Conservation (phyloP, 2,329 filamentous ascomycete species). For the Elsinoe australis region DNA sequence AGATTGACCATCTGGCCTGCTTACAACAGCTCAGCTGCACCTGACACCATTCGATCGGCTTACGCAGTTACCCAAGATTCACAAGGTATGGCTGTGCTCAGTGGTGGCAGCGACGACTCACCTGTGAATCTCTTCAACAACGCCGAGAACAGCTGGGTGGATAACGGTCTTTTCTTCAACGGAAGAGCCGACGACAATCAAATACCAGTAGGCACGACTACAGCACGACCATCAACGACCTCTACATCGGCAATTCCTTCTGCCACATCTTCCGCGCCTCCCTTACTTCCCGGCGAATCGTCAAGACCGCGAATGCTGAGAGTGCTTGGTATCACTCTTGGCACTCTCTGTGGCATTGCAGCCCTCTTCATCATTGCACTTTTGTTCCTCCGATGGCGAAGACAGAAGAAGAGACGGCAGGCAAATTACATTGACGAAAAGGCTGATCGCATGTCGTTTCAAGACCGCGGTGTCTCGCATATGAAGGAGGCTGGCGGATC, state of each 20-base stretch:
- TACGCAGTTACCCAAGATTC: slow-evolving; percentile 64
- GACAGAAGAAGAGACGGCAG: slow-evolving; percentile 50
- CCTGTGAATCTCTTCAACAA: slow-evolving; percentile 71
- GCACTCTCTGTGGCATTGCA: slow-evolving; percentile 68
- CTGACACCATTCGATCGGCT: slow-evolving; percentile 54
- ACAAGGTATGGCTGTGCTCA: slow-evolving; percentile 63
- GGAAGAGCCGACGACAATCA: slow-evolving; percentile 29
- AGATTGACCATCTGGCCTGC: slow-evolving; percentile 61
- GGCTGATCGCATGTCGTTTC: slow-evolving; percentile 42
- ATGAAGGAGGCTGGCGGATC: slow-evolving; percentile 46
- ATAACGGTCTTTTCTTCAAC: slow-evolving; percentile 58
- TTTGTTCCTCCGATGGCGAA: slow-evolving; percentile 56
- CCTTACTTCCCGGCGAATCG: slow-evolving; percentile 28
- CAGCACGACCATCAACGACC: slow-evolving; percentile 31
- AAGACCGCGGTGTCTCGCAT: slow-evolving; percentile 44
- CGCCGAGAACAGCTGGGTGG: slow-evolving; percentile 67
- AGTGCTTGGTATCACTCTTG: slow-evolving; percentile 74
- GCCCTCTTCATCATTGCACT: slow-evolving; percentile 64
- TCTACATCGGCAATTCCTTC: slow-evolving; percentile 27
- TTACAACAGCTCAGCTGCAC: slow-evolving; percentile 70
- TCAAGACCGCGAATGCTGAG: slow-evolving; percentile 43
- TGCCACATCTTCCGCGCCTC: slow-evolving; percentile 29
- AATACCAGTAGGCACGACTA: slow-evolving; percentile 28
- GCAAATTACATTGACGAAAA: slow-evolving; percentile 37
- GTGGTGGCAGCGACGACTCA: slow-evolving; percentile 62